These are phyloP conservation scores for Babjeviella inositovora DNA, from an alignment of 805 yeast species.

Conservation along the genomic window DNA sequence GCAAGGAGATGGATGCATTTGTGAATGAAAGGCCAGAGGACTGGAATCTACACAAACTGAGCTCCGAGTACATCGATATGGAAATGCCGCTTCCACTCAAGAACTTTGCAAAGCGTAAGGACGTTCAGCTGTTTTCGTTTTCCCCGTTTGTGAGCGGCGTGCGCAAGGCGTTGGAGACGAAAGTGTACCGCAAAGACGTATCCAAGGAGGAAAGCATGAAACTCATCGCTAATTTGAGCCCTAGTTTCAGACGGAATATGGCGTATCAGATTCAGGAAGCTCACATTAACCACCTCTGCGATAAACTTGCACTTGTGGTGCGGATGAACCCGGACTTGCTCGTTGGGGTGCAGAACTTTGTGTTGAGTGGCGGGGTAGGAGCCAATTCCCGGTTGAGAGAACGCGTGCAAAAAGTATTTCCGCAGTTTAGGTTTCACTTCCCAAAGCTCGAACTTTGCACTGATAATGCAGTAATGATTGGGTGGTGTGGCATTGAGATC, in stretches of 20 bases:
- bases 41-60: constrained; percentile 8
- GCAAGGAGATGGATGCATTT: constrained; percentile 60
- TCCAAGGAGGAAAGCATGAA: constrained; percentile 9
- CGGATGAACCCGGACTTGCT: constrained; percentile 21
- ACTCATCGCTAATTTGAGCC: constrained; percentile 6
- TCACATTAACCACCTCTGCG: constrained; percentile 57
- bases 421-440: constrained; percentile 27
- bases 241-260: constrained; percentile 18
- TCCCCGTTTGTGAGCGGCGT: constrained; percentile 56
- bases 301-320: constrained; percentile 40
- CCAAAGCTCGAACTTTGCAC: constrained; percentile 70
- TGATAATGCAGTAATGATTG: constrained; percentile 95
- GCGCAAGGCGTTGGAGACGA: constrained; percentile 9
- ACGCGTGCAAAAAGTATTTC: constrained; percentile 23
- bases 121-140: constrained; percentile 49
- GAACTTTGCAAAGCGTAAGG: constrained; percentile 26
- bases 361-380: constrained; percentile 92
- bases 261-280: constrained; percentile 48
- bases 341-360: constrained; percentile 31
- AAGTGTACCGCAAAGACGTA: constrained; percentile 5
- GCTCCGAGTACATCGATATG: too few species aligned
- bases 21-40: constrained; percentile 16
- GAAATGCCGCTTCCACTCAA: constrained; percentile 31
- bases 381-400: constrained; percentile 45
- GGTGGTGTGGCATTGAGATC: constrained; percentile 90